Conservation (phyloP, 305 asterid genomes). For the Solanum hybrid region DNA sequence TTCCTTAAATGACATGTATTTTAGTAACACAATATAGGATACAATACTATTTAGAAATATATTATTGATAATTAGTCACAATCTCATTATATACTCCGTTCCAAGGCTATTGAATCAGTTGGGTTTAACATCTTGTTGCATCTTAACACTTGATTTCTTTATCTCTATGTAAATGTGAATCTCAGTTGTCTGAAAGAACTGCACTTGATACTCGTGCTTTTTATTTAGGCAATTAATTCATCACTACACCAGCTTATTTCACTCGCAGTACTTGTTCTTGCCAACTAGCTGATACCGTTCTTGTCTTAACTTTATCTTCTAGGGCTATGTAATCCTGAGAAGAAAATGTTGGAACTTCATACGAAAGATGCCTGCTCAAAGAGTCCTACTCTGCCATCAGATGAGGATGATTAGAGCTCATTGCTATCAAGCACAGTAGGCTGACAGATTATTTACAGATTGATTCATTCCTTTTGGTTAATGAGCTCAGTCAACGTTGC, state of each 20-base stretch:
- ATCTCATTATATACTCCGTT: too few relatives aligned
- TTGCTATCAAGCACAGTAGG: neutral
- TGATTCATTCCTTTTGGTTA: neutral
- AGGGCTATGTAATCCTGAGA: conserved; percentile 95
- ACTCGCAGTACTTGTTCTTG: neutral
- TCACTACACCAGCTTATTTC: neutral
- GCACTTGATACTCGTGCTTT: neutral
- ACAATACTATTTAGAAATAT: neutral
- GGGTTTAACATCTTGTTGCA: neutral
- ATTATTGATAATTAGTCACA: neutral
- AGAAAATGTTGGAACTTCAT: conserved; percentile 89
- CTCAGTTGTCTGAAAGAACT: neutral
- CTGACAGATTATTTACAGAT: neutral
- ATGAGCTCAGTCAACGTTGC: neutral
- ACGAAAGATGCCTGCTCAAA: conserved; percentile 55
- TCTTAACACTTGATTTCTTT: neutral
- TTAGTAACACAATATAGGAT: neutral
- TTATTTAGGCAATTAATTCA: neutral
- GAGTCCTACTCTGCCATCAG: conserved; percentile 64
- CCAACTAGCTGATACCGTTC: neutral
- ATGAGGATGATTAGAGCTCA: conserved; percentile 29
- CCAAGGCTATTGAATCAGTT: neutral
- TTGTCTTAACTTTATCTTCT: neutral
- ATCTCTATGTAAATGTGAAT: neutral
- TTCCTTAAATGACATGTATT: neutral